These are phyloP conservation scores for Myriosclerotinia scirpicola DNA, from an alignment of 2,329 filamentous ascomycete genomes.

Conservation along the genomic window DNA sequence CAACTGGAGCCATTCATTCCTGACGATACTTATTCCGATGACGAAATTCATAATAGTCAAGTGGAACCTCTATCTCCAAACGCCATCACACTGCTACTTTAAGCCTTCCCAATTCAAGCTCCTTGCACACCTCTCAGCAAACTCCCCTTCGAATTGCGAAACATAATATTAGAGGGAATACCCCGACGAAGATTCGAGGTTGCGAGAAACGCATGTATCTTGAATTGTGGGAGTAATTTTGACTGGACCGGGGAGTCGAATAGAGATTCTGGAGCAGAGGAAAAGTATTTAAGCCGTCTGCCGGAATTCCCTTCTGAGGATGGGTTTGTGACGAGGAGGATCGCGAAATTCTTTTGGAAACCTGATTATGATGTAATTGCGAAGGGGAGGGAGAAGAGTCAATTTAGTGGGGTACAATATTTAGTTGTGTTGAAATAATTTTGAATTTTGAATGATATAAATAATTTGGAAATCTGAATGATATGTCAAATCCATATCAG, in stretches of 20 bases:
- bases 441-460: too few relatives aligned
- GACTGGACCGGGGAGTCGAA: conserved; percentile 1
- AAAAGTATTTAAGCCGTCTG: too few relatives aligned
- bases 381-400: too few relatives aligned
- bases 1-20: not conserved
- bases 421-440: too few relatives aligned
- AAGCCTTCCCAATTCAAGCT: not conserved
- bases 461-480: too few relatives aligned
- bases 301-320: too few relatives aligned
- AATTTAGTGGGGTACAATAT: too few relatives aligned
- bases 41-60: not conserved
- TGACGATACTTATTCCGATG: too few relatives aligned
- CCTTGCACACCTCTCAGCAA: not conserved
- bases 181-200: not conserved
- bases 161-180: not conserved
- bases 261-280: conserved; percentile 11
- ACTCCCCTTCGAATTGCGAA: not conserved
- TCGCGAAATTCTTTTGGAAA: too few relatives aligned
- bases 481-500: too few relatives aligned
- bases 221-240: not conserved
- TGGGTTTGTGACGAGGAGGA: too few relatives aligned
- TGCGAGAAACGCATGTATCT: not conserved
- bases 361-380: too few relatives aligned
- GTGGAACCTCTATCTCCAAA: not conserved
- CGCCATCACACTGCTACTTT: not conserved